These are phyloP conservation scores for Boletus pseudopeckii DNA, from an alignment of 768 basidiomycete genomes.

Conservation along the genomic window DNA sequence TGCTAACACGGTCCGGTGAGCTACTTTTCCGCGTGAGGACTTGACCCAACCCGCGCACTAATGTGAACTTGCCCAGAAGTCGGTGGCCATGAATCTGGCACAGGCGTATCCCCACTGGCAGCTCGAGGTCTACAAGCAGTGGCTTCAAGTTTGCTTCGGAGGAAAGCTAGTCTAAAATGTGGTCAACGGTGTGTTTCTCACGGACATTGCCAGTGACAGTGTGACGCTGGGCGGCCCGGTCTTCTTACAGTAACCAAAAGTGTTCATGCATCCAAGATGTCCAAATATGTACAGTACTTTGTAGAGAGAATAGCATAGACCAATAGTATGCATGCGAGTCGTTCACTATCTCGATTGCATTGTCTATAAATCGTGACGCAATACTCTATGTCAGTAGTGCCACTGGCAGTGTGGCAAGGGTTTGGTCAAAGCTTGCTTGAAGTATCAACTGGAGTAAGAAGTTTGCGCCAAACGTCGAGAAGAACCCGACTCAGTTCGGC, in stretches of 20 bases:
- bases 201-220: no score
- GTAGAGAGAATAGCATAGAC: no score
- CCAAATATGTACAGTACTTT: no score
- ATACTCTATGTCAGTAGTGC: neutral
- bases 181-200: no score
- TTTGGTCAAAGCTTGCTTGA: constrained; percentile 17
- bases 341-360: neutral
- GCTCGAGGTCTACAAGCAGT: neutral
- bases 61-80: constrained; percentile 92
- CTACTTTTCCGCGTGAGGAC: constrained; percentile 8
- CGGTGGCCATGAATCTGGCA: constrained; percentile 63
- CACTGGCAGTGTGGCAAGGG: no score
- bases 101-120: neutral
- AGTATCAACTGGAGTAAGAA: neutral
- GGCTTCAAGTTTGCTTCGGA: neutral
- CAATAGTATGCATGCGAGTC: neutral
- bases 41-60: constrained; percentile 47
- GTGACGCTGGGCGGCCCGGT: no score
- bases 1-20: constrained; percentile 46
- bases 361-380: neutral
- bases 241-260: neutral
- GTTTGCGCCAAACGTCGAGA: constrained; percentile 20
- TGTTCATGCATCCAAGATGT: no score
- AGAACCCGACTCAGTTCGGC: constrained; percentile 24
- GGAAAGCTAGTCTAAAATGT: no score